phyloP scores from a whole-genome alignment of 1,139 yeast species.

The Sugiyamaella pinicola region DNA sequence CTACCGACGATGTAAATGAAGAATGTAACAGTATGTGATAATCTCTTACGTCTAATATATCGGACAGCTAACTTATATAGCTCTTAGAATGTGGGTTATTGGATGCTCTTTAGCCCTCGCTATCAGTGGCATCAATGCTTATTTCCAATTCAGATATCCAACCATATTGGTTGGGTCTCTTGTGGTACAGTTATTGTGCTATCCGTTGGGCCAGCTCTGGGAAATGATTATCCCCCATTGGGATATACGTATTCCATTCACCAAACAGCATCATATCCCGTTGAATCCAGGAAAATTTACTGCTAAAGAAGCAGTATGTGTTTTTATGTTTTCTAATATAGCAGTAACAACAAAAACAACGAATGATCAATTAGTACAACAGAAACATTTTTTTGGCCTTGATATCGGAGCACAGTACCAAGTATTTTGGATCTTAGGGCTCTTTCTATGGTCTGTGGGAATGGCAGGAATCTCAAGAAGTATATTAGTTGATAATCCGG shows the following conservation, averaged over 20 bases:
- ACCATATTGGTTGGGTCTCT: slow-evolving; percentile 49
- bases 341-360: slow-evolving; percentile 49
- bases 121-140: slow-evolving; percentile 56
- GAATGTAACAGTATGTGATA: slow-evolving; percentile 19
- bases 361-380: slow-evolving; percentile 39
- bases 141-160: slow-evolving; percentile 57
- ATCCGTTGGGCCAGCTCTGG: slow-evolving; percentile 28
- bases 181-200: slow-evolving; percentile 47
- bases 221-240: slow-evolving; percentile 50
- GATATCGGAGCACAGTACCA: slow-evolving; percentile 39
- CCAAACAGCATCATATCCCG: slow-evolving; percentile 41
- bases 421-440: slow-evolving; percentile 54
- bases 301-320: slow-evolving; percentile 67
- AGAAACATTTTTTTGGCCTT: slow-evolving; percentile 37
- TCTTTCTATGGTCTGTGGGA: slow-evolving; percentile 58
- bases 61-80: slow-evolving; percentile 5
- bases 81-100: slow-evolving; percentile 50
- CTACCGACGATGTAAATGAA: slow-evolving; percentile 17
- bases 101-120: slow-evolving; percentile 30
- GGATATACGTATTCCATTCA: slow-evolving; percentile 47
- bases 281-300: slow-evolving; percentile 66
- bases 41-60: background rate
- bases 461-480: slow-evolving; percentile 53
- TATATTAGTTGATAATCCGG: slow-evolving; percentile 51
- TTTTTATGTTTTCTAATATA: slow-evolving; percentile 49